Evolutionary conservation across 106 monocot genomes (phyloP).

Genomic region (Acorus calamus): DNA sequence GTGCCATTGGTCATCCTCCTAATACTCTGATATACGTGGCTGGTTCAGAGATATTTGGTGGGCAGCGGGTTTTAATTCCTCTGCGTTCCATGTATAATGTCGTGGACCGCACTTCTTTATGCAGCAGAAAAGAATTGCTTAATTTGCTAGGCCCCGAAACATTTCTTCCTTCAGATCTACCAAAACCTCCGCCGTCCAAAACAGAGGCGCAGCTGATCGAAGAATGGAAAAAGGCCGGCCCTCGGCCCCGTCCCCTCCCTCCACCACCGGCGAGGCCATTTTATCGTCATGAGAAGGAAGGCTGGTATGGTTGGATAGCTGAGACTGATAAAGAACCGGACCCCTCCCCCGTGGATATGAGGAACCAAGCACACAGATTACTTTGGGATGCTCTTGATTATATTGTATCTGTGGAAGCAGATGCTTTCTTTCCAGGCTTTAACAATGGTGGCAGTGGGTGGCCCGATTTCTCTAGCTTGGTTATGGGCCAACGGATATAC

Average conservation of each 20-base stretch:
- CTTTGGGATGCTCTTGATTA: slow-evolving; percentile 95
- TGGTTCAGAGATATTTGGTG: slow-evolving; percentile 82
- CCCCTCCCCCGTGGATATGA: slow-evolving; percentile 38
- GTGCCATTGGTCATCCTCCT: slow-evolving; percentile 70
- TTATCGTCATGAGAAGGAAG: slow-evolving; percentile 76
- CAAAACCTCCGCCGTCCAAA: slow-evolving; percentile 34
- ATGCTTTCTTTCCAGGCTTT: slow-evolving; percentile 91
- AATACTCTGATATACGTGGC: slow-evolving; percentile 73
- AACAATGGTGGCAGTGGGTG: slow-evolving; percentile 57
- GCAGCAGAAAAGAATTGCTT: slow-evolving; percentile 48
- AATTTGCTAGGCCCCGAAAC: slow-evolving; percentile 47
- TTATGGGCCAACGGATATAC: slow-evolving; percentile 87
- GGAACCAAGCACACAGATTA: slow-evolving; percentile 61
- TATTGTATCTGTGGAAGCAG: slow-evolving; percentile 76
- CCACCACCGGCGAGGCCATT: slow-evolving; percentile 76
- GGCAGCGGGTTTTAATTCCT: slow-evolving; percentile 63
- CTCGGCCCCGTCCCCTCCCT: slow-evolving; percentile 68
- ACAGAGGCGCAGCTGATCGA: slow-evolving; percentile 41
- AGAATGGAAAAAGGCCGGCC: slow-evolving; percentile 77
- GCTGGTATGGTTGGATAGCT: slow-evolving; percentile 88
- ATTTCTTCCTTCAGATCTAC: slow-evolving; percentile 31
- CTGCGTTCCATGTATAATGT: slow-evolving; percentile 68
- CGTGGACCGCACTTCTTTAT: slow-evolving; percentile 66
- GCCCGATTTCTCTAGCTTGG: slow-evolving; percentile 81
- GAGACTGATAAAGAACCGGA: slow-evolving; percentile 56